phyloP scores from a whole-genome alignment of 2,329 filamentous ascomycete genomes.

The Dactylellina sp. region DNA sequence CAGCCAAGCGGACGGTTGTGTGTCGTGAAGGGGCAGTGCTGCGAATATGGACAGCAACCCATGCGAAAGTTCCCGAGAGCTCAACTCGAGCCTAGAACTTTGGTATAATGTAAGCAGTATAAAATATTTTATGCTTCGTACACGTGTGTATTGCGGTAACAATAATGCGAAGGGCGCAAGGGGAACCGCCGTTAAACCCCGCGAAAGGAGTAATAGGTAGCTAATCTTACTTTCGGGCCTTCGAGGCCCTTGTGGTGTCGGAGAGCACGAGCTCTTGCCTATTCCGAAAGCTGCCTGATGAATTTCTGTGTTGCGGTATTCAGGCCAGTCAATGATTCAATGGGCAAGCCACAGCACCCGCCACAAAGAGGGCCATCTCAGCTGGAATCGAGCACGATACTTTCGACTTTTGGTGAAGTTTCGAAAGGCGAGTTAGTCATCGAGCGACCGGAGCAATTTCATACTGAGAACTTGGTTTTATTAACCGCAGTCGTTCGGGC shows the following conservation, averaged over 20 bases:
- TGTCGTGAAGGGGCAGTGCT: slow-evolving; percentile 37
- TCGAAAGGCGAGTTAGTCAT: slow-evolving; percentile 28
- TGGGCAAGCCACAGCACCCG: slow-evolving; percentile 35
- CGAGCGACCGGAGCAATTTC: not conserved
- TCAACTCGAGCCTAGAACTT: slow-evolving; percentile 4
- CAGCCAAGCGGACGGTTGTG: slow-evolving; percentile 24
- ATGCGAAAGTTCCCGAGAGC: slow-evolving; percentile 32
- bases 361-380: slow-evolving; percentile 25
- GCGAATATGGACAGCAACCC: slow-evolving; percentile 1
- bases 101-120: slow-evolving; percentile 8
- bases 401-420: slow-evolving; percentile 10
- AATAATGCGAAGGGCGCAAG: slow-evolving; percentile 7
- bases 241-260: slow-evolving; percentile 12
- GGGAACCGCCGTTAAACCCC: slow-evolving; percentile 30
- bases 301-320: slow-evolving; percentile 13
- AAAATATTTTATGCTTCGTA: not conserved
- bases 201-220: slow-evolving; percentile 29
- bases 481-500: slow-evolving; percentile 17
- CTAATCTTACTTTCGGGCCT: slow-evolving; percentile 11
- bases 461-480: not conserved
- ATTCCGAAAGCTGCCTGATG: slow-evolving; percentile 38
- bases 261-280: slow-evolving; percentile 46
- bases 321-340: not conserved
- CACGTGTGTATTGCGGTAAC: no score
- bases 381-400: slow-evolving; percentile 13